These are phyloP conservation scores for Mariannaea elegans DNA, from an alignment of 2,329 filamentous ascomycete genomes.

Conservation along the genomic window DNA sequence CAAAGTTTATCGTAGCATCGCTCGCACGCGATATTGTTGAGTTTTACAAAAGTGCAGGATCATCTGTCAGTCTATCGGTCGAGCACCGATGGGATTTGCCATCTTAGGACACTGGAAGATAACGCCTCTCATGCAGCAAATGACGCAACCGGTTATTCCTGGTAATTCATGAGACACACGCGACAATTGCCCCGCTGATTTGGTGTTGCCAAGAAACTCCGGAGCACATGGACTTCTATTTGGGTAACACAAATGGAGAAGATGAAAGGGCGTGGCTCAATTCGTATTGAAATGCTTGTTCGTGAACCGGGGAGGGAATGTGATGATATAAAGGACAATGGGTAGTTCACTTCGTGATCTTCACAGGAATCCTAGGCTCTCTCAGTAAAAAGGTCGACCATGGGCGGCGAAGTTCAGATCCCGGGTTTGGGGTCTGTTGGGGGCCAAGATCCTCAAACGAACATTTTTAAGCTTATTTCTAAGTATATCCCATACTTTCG, in stretches of 20 bases:
- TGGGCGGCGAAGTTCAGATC: background rate
- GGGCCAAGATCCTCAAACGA: slow-evolving; percentile 23
- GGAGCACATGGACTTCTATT: slow-evolving; percentile 16
- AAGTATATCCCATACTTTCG: slow-evolving; percentile 38
- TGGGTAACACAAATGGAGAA: background rate
- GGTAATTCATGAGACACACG: slow-evolving; percentile 20
- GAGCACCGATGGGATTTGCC: slow-evolving; percentile 29
- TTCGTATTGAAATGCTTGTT: slow-evolving; percentile 13
- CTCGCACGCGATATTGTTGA: slow-evolving; percentile 1
- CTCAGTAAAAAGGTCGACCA: background rate
- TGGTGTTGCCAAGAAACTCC: background rate
- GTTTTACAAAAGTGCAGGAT: background rate
- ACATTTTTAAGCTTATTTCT: slow-evolving; percentile 31
- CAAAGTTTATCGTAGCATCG: background rate
- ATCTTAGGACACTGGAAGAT: slow-evolving; percentile 17
- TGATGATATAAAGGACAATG: slow-evolving; percentile 8
- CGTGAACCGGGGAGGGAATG: background rate
- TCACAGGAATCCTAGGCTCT: background rate
- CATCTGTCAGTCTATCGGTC: slow-evolving; percentile 14
- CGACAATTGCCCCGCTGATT: slow-evolving; percentile 24
- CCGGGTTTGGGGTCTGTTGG: background rate
- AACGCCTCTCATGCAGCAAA: slow-evolving; percentile 34
- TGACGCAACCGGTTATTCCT: slow-evolving; percentile 30
- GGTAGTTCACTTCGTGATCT: background rate
- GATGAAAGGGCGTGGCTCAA: slow-evolving; percentile 3